Evolutionary conservation across 129 eudicot species (phyloP), one percentile per base, ranked within the genome.

Genomic region (Glebionis coronaria): DNA sequence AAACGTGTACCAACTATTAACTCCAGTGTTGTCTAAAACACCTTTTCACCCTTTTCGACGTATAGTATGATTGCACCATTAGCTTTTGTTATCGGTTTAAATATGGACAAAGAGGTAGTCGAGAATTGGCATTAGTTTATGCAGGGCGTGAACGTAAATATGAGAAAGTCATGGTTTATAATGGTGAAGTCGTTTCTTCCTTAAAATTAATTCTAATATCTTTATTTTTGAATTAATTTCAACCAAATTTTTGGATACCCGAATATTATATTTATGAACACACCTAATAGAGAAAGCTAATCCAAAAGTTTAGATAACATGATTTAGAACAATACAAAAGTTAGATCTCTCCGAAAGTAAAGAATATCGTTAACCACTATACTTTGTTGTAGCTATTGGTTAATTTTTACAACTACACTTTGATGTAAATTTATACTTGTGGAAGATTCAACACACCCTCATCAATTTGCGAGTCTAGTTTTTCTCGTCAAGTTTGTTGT

Each of bases 91-190:
- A 95, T 94, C 50, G 99, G 99, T 63, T 82, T 89, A 65, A 94
- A 95, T 77, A 94, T 94, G 95, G 86, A 83, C 1, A 94, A 94
- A 81, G 99, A 94, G 69, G 99, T 93, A 0, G 61, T 89, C 35
- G 99, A 94, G 79, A 92, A 94, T 69, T 94, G 97, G 99, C 88
- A 87, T 23, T 72, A 97, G 47, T 94, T 94, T 52, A 78, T 94
- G 72, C 99, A 94, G 73, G 99, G 89, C 73, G 84, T 89, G 99
- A 94, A 89, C 80, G 92, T 94, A 29, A 94, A 94, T 67, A 70
- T 80, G 82, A 59, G 95, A 94, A 94, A 89, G 92, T 83, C n/a
- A 53, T 23, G 67, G 84, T 90, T 63, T 95, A 89, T 76, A 73
- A 54, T 50, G 83, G 65, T 20, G 77, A 82, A 35, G 99, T 97